These are phyloP conservation scores for Tetragonia tetragonoides DNA, from an alignment of 148 eudicot species.

Conservation along the genomic window DNA sequence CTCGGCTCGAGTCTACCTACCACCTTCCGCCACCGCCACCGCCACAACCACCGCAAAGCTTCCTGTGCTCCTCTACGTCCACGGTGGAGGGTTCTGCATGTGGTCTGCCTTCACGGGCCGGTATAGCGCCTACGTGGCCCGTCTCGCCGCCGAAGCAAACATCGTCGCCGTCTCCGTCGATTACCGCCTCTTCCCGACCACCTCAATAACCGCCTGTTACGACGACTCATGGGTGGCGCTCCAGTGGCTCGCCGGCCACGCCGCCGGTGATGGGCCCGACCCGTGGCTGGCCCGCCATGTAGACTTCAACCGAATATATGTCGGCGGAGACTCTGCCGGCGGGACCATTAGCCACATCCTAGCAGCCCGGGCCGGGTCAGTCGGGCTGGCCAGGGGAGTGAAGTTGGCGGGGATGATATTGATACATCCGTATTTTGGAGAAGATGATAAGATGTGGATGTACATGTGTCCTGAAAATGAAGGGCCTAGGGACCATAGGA, in stretches of 20 bases:
- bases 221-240: conserved; percentile 34
- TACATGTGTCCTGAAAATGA: no score
- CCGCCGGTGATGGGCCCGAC: conserved; percentile 10
- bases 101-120: conserved; percentile 29
- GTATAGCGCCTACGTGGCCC: conserved; percentile 24
- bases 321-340: conserved; percentile 54
- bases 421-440: conserved; percentile 37
- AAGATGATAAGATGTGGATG: conserved; percentile 41
- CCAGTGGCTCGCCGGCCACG: conserved; percentile 32
- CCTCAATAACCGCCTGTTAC: conserved; percentile 18
- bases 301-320: conserved; percentile 30
- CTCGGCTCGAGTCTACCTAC: conserved; percentile 24
- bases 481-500: no score
- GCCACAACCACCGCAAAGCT: conserved; percentile 12
- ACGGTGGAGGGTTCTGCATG: conserved; percentile 40
- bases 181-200: conserved; percentile 26
- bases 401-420: conserved; percentile 24
- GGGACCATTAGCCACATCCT: conserved; percentile 39
- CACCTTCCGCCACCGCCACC: not conserved
- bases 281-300: conserved; percentile 30
- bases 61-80: conserved; percentile 36
- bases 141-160: conserved; percentile 8
- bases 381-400: conserved; percentile 18
- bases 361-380: conserved; percentile 26
- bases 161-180: conserved; percentile 32